These are phyloP conservation scores for Lactifluus hygrophoroides DNA, from an alignment of 768 basidiomycete species.

Conservation along the genomic window DNA sequence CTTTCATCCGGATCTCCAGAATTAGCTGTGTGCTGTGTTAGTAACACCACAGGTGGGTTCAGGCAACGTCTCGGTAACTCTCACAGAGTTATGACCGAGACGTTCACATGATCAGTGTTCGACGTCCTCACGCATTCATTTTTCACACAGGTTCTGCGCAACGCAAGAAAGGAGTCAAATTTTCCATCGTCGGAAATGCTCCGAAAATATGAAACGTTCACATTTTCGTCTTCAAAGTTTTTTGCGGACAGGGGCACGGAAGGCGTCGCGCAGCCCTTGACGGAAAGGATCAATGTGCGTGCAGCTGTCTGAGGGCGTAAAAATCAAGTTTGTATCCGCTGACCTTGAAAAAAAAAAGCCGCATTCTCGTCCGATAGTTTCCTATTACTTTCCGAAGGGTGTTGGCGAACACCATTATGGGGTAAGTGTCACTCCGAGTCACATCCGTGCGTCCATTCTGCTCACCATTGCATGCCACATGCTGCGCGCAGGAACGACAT, in stretches of 20 bases:
- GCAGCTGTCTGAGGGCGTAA: slow-evolving; percentile 5
- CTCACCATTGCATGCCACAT: slow-evolving; percentile 6
- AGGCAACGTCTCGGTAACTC: background rate
- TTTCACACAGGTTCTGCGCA: background rate
- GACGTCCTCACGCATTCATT: background rate
- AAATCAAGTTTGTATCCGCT: too few species aligned
- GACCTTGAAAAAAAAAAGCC: slow-evolving; percentile 32
- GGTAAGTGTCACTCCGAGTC: slow-evolving; percentile 37
- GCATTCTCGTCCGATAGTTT: slow-evolving; percentile 84
- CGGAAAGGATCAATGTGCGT: slow-evolving; percentile 69
- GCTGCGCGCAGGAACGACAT: slow-evolving; percentile 69
- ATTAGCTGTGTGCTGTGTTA: background rate
- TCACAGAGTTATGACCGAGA: background rate
- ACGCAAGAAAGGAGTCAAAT: background rate
- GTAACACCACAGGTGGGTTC: background rate
- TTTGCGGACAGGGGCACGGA: slow-evolving; percentile 67
- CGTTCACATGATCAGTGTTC: background rate
- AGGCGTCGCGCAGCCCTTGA: slow-evolving; percentile 69
- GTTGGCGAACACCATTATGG: slow-evolving; percentile 97
- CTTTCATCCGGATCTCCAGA: background rate
- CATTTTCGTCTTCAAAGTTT: slow-evolving; percentile 67
- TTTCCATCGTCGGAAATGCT: slow-evolving; percentile 17
- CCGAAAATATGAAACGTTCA: slow-evolving; percentile 27
- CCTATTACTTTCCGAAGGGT: slow-evolving; percentile 92
- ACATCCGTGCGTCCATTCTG: background rate